Percentiles rank a stretch among this genome's conserved stretches.
Conservation (phyloP, 2,329 filamentous ascomycete genomes). For the Periglandula ipomoeae region DNA sequence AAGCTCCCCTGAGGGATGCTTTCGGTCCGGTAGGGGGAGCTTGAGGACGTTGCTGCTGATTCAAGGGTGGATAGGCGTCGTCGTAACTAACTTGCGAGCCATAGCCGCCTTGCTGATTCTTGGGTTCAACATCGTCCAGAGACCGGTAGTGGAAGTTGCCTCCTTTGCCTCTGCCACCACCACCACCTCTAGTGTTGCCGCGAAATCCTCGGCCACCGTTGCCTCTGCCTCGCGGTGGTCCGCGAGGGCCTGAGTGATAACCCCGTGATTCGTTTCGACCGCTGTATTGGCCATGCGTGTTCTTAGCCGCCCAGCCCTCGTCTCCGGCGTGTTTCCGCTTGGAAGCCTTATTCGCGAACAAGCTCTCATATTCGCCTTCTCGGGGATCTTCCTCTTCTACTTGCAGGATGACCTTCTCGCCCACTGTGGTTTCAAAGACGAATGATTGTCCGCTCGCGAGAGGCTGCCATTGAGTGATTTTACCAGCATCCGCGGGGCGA, state of each 20-base stretch:
- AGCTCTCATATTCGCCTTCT: slow-evolving; percentile 55
- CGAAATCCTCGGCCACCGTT: slow-evolving; percentile 29
- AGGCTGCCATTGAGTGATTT: slow-evolving; percentile 77
- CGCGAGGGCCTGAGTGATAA: slow-evolving; percentile 27
- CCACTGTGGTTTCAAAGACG: slow-evolving; percentile 73
- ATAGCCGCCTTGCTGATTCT: slow-evolving; percentile 35
- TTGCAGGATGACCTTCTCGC: slow-evolving; percentile 75
- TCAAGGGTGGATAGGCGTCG: slow-evolving; percentile 25
- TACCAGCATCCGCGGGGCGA: slow-evolving; percentile 68
- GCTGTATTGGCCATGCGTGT: slow-evolving; percentile 22
- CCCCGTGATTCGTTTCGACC: slow-evolving; percentile 32
- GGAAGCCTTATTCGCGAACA: slow-evolving; percentile 49
- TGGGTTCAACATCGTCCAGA: slow-evolving; percentile 53
- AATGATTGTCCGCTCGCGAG: slow-evolving; percentile 61
- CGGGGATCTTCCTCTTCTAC: slow-evolving; percentile 62
- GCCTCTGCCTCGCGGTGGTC: slow-evolving; percentile 25
- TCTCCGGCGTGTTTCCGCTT: slow-evolving; percentile 51
- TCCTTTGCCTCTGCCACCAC: slow-evolving; percentile 35
- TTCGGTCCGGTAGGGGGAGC: slow-evolving; percentile 12
- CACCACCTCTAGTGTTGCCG: slow-evolving; percentile 31
- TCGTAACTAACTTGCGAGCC: slow-evolving; percentile 38
- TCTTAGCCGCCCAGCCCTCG: slow-evolving; percentile 28
- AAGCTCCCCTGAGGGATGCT: slow-evolving; percentile 1
- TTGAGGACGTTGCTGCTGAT: slow-evolving; percentile 10
- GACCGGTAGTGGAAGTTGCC: slow-evolving; percentile 53